A percentile compares a stretch with the other conserved stretches of the same genome.
These are phyloP conservation scores for Letharia lupina DNA, from an alignment of 495 filamentous ascomycete genomes.

Conservation along the genomic window DNA sequence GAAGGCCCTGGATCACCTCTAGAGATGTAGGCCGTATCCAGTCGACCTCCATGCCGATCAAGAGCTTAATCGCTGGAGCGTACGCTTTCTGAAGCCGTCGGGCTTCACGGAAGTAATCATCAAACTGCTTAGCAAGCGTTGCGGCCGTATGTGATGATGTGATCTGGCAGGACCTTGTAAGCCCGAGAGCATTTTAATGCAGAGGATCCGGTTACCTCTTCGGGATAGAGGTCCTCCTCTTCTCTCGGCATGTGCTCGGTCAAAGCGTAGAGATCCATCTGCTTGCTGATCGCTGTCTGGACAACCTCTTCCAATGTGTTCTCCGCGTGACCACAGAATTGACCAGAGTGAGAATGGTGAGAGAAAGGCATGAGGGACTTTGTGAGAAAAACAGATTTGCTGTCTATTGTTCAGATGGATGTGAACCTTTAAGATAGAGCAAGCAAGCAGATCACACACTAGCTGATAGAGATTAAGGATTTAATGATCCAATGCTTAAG, in stretches of 20 bases:
- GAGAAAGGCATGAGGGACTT: slow-evolving; percentile 78
- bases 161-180: slow-evolving; percentile 28
- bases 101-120: slow-evolving; percentile 64
- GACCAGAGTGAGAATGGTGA: slow-evolving; percentile 96
- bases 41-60: slow-evolving; percentile 88
- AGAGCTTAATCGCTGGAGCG: slow-evolving; percentile 59
- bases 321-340: slow-evolving; percentile 91
- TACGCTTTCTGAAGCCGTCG: slow-evolving; percentile 62
- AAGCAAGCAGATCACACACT: neutral
- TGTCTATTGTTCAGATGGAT: neutral
- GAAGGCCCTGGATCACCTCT: slow-evolving; percentile 48
- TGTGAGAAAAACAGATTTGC: neutral
- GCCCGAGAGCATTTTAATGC: neutral
- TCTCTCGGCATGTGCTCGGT: slow-evolving; percentile 96
- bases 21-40: slow-evolving; percentile 70
- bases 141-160: slow-evolving; percentile 33
- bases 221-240: slow-evolving; percentile 75
- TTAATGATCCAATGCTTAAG: neutral
- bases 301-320: slow-evolving; percentile 78
- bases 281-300: slow-evolving; percentile 63
- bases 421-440: neutral
- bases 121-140: slow-evolving; percentile 48
- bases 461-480: neutral
- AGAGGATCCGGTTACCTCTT: slow-evolving; percentile 56
- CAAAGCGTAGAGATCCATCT: slow-evolving; percentile 74